Conservation (phyloP, 208 protist species). For the Endotrypanum monterogeii region DNA sequence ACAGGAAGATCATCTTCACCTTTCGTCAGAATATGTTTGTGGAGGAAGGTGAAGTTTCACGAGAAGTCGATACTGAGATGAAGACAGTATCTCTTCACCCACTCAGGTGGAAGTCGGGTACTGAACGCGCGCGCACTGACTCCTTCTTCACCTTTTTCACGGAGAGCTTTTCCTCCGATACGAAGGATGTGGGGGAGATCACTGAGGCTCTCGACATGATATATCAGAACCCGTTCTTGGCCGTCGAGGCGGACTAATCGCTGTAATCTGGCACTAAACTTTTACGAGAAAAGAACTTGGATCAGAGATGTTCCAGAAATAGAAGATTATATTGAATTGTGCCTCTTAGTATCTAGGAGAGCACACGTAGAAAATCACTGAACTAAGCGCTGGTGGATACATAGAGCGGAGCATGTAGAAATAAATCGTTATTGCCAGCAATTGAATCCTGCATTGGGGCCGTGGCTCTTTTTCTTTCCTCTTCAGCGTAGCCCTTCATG, state of each 20-base stretch:
- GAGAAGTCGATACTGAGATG: slow-evolving; percentile 52
- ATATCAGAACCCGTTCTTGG: slow-evolving; percentile 80
- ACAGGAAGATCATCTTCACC: slow-evolving; percentile 50
- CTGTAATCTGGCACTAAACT: slow-evolving; percentile 12
- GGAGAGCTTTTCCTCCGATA: slow-evolving; percentile 18
- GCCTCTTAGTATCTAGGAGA: neutral
- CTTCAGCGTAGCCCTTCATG: neutral
- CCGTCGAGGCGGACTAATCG: slow-evolving; percentile 29
- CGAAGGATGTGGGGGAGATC: slow-evolving; percentile 40
- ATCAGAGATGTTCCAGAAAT: neutral
- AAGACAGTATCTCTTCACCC: slow-evolving; percentile 54
- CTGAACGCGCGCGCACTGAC: slow-evolving; percentile 57
- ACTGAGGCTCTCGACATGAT: slow-evolving; percentile 68
- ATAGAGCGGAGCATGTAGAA: neutral
- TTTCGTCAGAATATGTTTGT: slow-evolving; percentile 77
- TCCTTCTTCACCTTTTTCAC: slow-evolving; percentile 84
- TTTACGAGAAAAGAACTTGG: neutral
- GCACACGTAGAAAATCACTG: neutral
- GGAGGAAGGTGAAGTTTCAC: slow-evolving; percentile 58
- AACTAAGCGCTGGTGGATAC: too few relatives aligned
- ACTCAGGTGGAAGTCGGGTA: slow-evolving; percentile 80
- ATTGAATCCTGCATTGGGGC: neutral
- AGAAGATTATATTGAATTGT: neutral
- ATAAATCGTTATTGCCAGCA: neutral
- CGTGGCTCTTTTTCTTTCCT: neutral